Base-by-base conservation (phyloP, 768 basidiomycete genomes). In the Guyanaporus albipodus region DNA sequence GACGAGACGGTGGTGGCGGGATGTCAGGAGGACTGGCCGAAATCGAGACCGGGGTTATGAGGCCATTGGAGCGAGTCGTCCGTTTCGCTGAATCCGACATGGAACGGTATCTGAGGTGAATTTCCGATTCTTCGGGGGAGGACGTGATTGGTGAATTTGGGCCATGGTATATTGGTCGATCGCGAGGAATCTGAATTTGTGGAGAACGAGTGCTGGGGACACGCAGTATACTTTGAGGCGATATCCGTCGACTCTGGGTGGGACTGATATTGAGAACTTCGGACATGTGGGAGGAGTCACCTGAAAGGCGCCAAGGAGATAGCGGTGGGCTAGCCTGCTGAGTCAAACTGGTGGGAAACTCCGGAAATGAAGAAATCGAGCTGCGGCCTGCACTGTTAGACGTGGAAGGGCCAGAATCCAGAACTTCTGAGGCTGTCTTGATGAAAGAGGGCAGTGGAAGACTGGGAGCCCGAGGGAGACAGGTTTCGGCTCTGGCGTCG, bases 401-500 rank as follows among this genome's bases (percentile, higher is more conserved):
- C 22, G 17, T 46, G 28, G 38, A 18, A 8, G 31, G 21, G 8
- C 28, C 42, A 14, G 38, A 14, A 1, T 5, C 11, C 9, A 28
- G 41, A 4, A 4, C 17, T 6, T 15, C 18, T 8, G 53, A 49
- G n/a, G 7, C 21, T 27, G 36, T 53, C 26, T 5, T 35, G 14
- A 49, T 1, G 8, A 19, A 43, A 8, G 33, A 7, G 21, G 60
- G 65, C n/a, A 57, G 62, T 0, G 62, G 64, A 11, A 66, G 45
- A 43, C 58, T 56, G 0, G 44, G 58, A 2, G 67, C 42, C 17
- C 56, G 56, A 6, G 65, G 65, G 3, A 66, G 50, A 31, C 11
- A 58, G 0, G 65, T 66, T 33, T 48, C 42, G 23, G 65, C 65
- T 48, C 65, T 64, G 12, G 65, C 65, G 34, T 68, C 62, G 19